Evolutionary conservation across 768 basidiomycete genomes (phyloP).

Genomic region (Podaxis sp.): DNA sequence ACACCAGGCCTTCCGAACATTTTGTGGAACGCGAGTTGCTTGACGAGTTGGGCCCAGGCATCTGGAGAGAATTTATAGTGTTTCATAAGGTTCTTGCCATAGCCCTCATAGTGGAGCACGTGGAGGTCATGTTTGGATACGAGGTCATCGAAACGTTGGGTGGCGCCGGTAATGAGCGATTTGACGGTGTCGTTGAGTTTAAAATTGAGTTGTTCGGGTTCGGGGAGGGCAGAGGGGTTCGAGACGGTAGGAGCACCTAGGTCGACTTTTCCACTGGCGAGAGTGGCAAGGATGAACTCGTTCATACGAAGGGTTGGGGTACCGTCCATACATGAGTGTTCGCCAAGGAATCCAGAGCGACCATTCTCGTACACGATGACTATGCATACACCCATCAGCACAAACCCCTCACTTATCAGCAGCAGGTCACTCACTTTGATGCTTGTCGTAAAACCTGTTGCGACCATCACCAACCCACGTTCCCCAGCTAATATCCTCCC

Average conservation of each 20-base stretch:
- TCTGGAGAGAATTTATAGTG: slow-evolving; percentile 83
- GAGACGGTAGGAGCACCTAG: slow-evolving; percentile 54
- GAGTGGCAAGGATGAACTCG: slow-evolving; percentile 83
- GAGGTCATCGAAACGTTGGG: slow-evolving; percentile 58
- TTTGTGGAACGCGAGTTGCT: slow-evolving; percentile 95
- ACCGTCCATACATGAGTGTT: slow-evolving; percentile 90
- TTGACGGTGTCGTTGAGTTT: slow-evolving; percentile 55
- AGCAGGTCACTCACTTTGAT: slow-evolving; percentile 63
- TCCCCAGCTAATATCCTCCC: slow-evolving; percentile 79
- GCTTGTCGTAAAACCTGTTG: slow-evolving; percentile 96
- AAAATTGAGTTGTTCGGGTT: slow-evolving; percentile 35
- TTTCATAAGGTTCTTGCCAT: slow-evolving; percentile 89
- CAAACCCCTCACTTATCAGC: neutral
- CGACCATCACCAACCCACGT: slow-evolving; percentile 90
- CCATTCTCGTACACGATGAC: slow-evolving; percentile 96
- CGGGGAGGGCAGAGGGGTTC: slow-evolving; percentile 42
- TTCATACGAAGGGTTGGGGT: slow-evolving; percentile 95
- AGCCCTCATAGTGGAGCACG: slow-evolving; percentile 82
- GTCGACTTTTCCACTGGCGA: slow-evolving; percentile 73
- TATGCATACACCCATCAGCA: slow-evolving; percentile 27
- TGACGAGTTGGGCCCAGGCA: slow-evolving; percentile 93
- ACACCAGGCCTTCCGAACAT: slow-evolving; percentile 73
- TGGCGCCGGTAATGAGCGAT: slow-evolving; percentile 55
- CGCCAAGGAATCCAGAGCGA: slow-evolving; percentile 89
- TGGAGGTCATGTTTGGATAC: slow-evolving; percentile 39